Base-by-base conservation (phyloP, 73 alveolate genomes). In the Paramecium caudatum region DNA sequence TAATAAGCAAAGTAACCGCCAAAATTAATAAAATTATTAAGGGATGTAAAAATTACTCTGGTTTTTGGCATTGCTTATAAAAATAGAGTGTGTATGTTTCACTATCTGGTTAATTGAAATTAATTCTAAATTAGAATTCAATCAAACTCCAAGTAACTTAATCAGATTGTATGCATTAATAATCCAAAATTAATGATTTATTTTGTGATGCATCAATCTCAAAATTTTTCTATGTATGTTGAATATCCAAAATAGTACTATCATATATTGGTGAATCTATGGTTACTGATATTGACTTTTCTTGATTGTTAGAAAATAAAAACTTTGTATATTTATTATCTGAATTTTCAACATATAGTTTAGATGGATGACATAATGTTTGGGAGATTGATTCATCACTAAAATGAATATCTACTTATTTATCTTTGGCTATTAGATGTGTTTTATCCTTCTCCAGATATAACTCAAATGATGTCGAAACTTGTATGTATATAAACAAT, bases 11-110 rank as follows among this genome's bases (percentile, higher is more conserved):
- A 5, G 69, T 0, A 4, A 74, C 47, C 8, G 88, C 88, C 3
- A 74, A 39, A 19, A 74, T 41, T 74, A 74, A 41, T 41, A 74
- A 45, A 4, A 74, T 15, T 6, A 74, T 74, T 41, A 74, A 41
- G 36, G 88, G 88, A 15, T 41, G 68, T 12, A 45, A 8, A 21
- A 17, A 74, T 19, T 17, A 10, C 43, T 74, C 62, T 36, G 88
- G 25, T 45, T 68, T 16, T 12, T 32, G 8, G 8, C 84, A 68
- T 34, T 34, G 34, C 37, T 68, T 68, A 16, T 68, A 68, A 68
- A 55, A 55, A 10, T 23, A 55, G 12, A 55, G 23, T 55, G 80
- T 9, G 21, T 55, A 55, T 5, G 16, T 10, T 55, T 55, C 10
- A 5, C 46, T 27, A 55, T 55, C 16, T 27, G 23, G 23, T 10